Conservation (phyloP, 164 flowering plant genomes). For the Liriodendron chinense region DNA sequence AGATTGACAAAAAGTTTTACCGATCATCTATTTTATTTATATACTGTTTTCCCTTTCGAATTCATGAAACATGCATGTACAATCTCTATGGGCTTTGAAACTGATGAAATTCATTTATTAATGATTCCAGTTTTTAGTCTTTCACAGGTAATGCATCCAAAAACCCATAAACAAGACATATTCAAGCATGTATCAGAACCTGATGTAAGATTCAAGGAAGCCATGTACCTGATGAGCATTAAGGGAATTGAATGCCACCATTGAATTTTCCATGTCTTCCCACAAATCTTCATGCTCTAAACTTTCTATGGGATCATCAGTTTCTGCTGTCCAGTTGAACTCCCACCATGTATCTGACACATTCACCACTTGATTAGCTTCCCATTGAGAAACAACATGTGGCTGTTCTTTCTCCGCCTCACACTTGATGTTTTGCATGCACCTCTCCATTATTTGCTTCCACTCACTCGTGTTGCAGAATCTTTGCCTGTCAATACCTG, state of each 20-base stretch:
- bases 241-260: slow-evolving; percentile 40
- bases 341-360: slow-evolving; percentile 12
- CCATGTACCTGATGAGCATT: slow-evolving; percentile 44
- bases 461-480: slow-evolving; percentile 37
- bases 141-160: too few species aligned
- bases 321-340: not conserved
- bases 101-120: too few species aligned
- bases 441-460: slow-evolving; percentile 54
- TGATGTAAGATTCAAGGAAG: not conserved
- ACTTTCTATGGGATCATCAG: slow-evolving; percentile 34
- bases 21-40: too few species aligned
- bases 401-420: slow-evolving; percentile 44
- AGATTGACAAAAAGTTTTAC: too few species aligned
- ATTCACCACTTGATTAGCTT: slow-evolving; percentile 31
- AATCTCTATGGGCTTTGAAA: too few species aligned
- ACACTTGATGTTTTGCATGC: slow-evolving; percentile 62
- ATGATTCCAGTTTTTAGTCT: too few species aligned
- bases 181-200: too few species aligned
- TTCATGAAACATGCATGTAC: too few species aligned
- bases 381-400: slow-evolving; percentile 49
- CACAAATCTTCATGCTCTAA: slow-evolving; percentile 74
- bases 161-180: too few species aligned
- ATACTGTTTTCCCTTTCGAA: too few species aligned
- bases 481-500: slow-evolving; percentile 7
- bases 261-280: slow-evolving; percentile 71